Evolutionary conservation across 306 rosid species (phyloP), one percentile per base, ranked within the genome.

Genomic region (Castanospermum australe): DNA sequence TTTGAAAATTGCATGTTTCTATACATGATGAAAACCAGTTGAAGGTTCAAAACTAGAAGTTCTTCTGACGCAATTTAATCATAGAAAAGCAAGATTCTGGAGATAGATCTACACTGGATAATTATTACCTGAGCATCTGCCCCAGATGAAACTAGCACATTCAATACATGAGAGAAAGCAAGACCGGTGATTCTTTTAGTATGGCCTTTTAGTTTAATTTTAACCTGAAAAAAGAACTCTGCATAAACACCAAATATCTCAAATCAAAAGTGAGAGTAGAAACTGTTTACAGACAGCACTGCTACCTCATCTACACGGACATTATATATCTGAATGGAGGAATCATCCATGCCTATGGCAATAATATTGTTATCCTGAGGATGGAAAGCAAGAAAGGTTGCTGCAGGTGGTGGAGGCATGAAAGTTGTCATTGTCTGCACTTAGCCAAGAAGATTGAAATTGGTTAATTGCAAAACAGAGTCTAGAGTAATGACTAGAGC

Each of bases 321-420:
- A 70, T 95, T 93, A 70, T 95, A 95, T 82, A 95, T 95, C 85
- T 95, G 99, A 88, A 95, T 91, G n/a, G 98, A 80, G 41, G 98
- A 95, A 85, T 95, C 99, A 76, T 93, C 99, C 99, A 93, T 95
- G 67, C 99, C 99, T 76, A 95, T 95, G 28, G 98, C 98, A 50
- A 93, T 93, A 78, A 93, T 91, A 83, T 93, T 93, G 81, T 93
- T 93, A 87, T 93, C 98, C 75, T 93, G 97, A 55, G 98, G 98
- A 75, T 93, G 98, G 82, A 93, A 93, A 79, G 98, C 98, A 79
- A 93, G 98, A 85, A 93, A 89, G 17, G 98, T 93, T 79, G 98
- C 98, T 8, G 97, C 98, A 75, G 98, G 98, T 35, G 98, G 98
- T 0, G 98, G 94, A 6, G 98, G 97, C 98, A 93, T 93, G 90